Conservation (phyloP, 306 rosid genomes). For the Carpinus fangiana region DNA sequence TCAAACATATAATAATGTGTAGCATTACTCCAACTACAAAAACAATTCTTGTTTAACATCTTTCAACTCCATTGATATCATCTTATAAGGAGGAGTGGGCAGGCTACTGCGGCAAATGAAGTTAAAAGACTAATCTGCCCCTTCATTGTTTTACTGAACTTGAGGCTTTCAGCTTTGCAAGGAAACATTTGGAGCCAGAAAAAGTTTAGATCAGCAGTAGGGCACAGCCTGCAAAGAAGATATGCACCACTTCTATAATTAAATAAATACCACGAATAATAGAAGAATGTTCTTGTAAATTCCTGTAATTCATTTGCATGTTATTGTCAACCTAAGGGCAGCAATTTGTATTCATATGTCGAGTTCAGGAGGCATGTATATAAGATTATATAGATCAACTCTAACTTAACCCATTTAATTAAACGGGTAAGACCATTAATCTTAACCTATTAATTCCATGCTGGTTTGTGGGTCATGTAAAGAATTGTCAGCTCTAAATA, state of each 20-base stretch:
- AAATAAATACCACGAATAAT: background rate
- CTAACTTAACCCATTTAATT: no score
- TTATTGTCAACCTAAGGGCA: no score
- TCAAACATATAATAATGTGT: no score
- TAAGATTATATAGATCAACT: no score
- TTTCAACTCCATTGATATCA: background rate
- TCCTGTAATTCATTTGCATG: background rate
- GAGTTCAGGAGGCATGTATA: no score
- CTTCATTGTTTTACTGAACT: background rate
- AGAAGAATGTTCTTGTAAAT: background rate
- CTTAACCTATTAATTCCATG: no score
- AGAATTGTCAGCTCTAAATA: no score
- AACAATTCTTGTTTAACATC: background rate
- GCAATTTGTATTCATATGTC: no score
- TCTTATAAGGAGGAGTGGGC: background rate
- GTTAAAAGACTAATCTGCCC: background rate
- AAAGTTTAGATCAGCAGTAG: conserved; percentile 6
- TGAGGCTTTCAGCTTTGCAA: background rate
- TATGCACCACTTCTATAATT: background rate
- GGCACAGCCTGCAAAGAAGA: conserved; percentile 4
- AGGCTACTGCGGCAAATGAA: background rate
- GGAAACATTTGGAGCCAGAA: background rate
- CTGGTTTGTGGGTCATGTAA: no score
- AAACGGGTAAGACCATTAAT: no score
- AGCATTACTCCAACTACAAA: background rate